Evolutionary conservation across 2,329 filamentous ascomycete genomes (phyloP), one percentile per base, ranked within the genome.

Genomic region (Hymenoscyphus repandus): DNA sequence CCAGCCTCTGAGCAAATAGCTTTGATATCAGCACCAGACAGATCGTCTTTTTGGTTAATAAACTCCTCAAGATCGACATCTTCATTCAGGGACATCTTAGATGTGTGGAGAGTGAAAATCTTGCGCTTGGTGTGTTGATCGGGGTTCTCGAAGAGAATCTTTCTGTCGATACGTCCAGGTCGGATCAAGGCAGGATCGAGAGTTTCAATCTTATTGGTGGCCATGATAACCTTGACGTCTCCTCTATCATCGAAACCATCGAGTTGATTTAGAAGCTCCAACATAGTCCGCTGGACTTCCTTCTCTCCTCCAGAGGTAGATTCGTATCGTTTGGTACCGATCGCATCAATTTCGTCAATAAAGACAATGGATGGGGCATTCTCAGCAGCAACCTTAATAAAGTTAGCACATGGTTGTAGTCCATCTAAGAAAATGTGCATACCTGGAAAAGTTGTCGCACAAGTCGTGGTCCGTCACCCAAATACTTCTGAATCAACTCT

Each of bases 171-270:
- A 79, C 93, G 91, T 58, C 93, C 93, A 40, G 93, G 93, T 60
- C 93, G 86, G 67, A 99, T 99, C 61, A 99, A 78, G 15, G 93
- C 93, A 49, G 93, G 93, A 66, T 99, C 95, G 27, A 99, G 79
- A 3, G 90, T 95, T 62, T 99, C 95, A 61, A 99, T 99, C 82
- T 99, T 99, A 83, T 99, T 99, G 60, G 93, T 99, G 11, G 93
- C 95, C 91, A 99, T 97, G 70, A 99, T 92, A 55, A 99, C 93
- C 77, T 99, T 99, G 72, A 99, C 92, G 68, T 99, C 93, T 62
- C 93, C 95, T 54, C 93, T 88, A 70, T 99, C 95, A 67, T 99
- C 93, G 73, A 99, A 99, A 64, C 93, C 93, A 68, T 99, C 93
- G 7, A 99, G 84, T 74, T 99, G 93, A 72, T 99, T 99, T 38